Percentiles rank a stretch among this genome's conserved stretches.
These are phyloP conservation scores for Nakataea oryzae DNA, from an alignment of 2,329 filamentous ascomycete species.

Conservation along the genomic window DNA sequence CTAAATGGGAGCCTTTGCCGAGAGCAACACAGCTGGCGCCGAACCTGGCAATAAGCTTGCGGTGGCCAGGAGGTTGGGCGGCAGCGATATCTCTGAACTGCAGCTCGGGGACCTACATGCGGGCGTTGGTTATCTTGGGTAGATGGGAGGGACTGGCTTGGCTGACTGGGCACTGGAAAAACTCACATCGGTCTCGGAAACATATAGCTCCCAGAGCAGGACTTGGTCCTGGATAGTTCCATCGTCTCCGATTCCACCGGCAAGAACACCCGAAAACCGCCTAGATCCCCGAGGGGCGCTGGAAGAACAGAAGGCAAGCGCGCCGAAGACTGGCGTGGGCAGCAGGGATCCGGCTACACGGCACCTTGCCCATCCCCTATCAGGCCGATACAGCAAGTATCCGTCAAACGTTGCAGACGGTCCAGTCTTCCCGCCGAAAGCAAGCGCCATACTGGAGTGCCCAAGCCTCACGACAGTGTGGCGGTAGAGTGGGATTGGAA, in stretches of 20 bases:
- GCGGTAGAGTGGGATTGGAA: constrained; percentile 66
- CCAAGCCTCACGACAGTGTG: constrained; percentile 53
- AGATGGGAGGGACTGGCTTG: not conserved
- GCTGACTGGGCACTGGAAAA: not conserved
- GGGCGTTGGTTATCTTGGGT: not conserved
- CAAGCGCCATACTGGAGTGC: constrained; percentile 38
- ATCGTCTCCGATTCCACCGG: constrained; percentile 60
- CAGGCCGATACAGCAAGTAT: constrained; percentile 41
- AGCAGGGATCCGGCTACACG: constrained; percentile 20
- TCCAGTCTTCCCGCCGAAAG: constrained; percentile 52
- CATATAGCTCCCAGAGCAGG: constrained; percentile 52
- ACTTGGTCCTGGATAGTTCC: constrained; percentile 52
- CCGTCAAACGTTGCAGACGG: constrained; percentile 34
- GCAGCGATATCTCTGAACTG: not conserved
- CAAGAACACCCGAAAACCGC: constrained; percentile 47
- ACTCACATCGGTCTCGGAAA: constrained; percentile 25
- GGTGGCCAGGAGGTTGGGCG: constrained; percentile 5
- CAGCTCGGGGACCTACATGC: not conserved
- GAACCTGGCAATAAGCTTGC: constrained; percentile 20
- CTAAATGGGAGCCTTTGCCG: constrained; percentile 14
- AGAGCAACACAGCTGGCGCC: constrained; percentile 26
- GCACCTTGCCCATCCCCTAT: constrained; percentile 36
- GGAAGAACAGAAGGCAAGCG: constrained; percentile 19
- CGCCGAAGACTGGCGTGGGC: constrained; percentile 31
- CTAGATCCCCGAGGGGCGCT: constrained; percentile 13